A percentile compares a stretch with the other conserved stretches of the same genome.
Conservation (phyloP, 306 rosid genomes). For the Acacia confusa region DNA sequence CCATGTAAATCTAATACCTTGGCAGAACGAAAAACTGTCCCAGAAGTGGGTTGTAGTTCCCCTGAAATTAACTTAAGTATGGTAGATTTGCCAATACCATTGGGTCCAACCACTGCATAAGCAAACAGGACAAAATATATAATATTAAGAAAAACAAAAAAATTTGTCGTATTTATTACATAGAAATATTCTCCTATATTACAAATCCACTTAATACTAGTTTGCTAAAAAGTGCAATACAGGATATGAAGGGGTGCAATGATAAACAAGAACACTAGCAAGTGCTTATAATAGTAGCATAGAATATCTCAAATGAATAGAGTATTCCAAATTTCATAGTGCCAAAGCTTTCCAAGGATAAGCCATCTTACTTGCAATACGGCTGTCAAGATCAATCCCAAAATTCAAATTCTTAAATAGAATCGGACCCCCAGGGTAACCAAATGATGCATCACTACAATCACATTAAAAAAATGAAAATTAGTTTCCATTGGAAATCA, state of each 20-base stretch:
- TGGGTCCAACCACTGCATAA: conserved; percentile 98
- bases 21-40: conserved; percentile 96
- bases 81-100: conserved; percentile 98
- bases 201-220: conserved; percentile 13
- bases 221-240: conserved; percentile 27
- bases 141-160: conserved; percentile 14
- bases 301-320: background rate
- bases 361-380: conserved; percentile 87
- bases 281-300: conserved; percentile 21
- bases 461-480: conserved; percentile 4
- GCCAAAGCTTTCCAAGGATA: conserved; percentile 5
- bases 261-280: conserved; percentile 10
- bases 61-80: conserved; percentile 97
- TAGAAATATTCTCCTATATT: conserved; percentile 18
- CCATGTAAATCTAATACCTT: conserved; percentile 57
- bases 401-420: conserved; percentile 92
- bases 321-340: conserved; percentile 1
- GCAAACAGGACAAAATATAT: conserved; percentile 32
- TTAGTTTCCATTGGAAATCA: conserved; percentile 12
- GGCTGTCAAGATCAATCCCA: conserved; percentile 98
- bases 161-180: background rate
- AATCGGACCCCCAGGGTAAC: conserved; percentile 91
- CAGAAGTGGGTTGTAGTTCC: conserved; percentile 94
- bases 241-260: conserved; percentile 14
- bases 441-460: conserved; percentile 98